Evolutionary conservation across 192 early-diverging fungal genomes (phyloP).

Genomic region (Jimgerdemannia flammicorona): DNA sequence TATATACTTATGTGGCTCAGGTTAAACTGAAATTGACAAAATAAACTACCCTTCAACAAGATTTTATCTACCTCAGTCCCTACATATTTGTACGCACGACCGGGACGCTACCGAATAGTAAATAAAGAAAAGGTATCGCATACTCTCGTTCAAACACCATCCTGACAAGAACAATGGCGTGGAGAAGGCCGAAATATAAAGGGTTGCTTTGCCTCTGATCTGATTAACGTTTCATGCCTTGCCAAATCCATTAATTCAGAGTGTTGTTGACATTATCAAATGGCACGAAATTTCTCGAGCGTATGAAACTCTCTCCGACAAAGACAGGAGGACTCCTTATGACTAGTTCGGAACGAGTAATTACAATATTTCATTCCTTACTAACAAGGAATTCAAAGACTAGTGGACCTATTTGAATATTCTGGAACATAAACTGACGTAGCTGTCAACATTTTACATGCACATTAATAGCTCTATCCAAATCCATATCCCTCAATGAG

Average conservation of each 20-base stretch:
- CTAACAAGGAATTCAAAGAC: background rate
- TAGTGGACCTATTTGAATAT: background rate
- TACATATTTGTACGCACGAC: background rate
- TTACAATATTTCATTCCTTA: background rate
- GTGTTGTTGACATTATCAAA: background rate
- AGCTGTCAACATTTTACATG: background rate
- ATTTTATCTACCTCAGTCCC: too few species aligned
- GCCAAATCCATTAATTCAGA: too few species aligned
- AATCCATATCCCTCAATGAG: background rate
- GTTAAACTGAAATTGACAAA: background rate
- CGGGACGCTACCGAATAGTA: background rate
- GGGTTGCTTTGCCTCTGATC: too few species aligned
- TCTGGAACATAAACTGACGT: background rate
- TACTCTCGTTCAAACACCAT: background rate
- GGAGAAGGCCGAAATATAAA: too few species aligned
- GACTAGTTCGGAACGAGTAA: constrained; percentile 57
- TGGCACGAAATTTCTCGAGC: constrained; percentile 87
- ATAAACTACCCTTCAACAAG: too few species aligned
- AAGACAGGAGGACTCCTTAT: constrained; percentile 74
- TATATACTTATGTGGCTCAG: background rate
- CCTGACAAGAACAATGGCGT: too few species aligned
- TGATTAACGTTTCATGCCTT: too few species aligned
- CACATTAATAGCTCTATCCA: background rate
- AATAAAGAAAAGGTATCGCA: background rate
- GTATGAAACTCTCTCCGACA: constrained; percentile 77